Base-by-base conservation (phyloP, 2,329 filamentous ascomycete species). In the Phaeosphaeriaceae sp. region DNA sequence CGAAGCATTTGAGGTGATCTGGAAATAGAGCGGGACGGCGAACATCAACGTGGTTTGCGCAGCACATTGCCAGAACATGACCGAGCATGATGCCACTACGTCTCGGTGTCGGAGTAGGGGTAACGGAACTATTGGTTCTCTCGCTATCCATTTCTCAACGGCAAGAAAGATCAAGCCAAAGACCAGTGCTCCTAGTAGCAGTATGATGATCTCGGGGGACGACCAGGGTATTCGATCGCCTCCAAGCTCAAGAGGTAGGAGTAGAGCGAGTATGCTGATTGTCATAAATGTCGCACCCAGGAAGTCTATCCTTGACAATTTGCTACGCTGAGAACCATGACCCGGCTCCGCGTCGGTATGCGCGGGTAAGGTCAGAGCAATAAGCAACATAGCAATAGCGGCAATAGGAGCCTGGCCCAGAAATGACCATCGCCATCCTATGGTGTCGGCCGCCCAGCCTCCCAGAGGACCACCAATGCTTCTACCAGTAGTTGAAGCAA, bases 381-480 rank as follows among this genome's bases (percentile, higher is more conserved):
- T 81, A 2, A 87, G 77, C 0, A 81, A 15, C 9, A 84, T 81
- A 11, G 86, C 85, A 2, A 85, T 22, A 0, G 83, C 56, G 17
- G 86, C 82, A n/a, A 86, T 75, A 0, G 87, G 87, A 0, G 82
- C 79, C 72, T 89, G 87, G 5, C 82, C 81, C 0, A 85, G 68
- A 65, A 89, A 89, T 0, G 85, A 86, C 87, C 87, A 89, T 73
- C 89, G 79, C 89, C 88, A 91, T 17, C 88, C 88, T 13, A 90
- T 81, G 0, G 83, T 82, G 62, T 90, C 86, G 1, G 87, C 84
- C 1, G 90, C 73, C 67, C 81, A 85, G 1, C 88, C 89, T 1
- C 88, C 89, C 0, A 89, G 56, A 0, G 85, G 83, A 1, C 84
- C 85, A 30, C 85, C 85, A 22, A 82, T 73, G 57, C 80, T 82